Percentiles rank a stretch among this genome's conserved stretches.
Evolutionary conservation across 2,329 filamentous ascomycete genomes (phyloP).

Genomic region (Elsinoe arachidis): DNA sequence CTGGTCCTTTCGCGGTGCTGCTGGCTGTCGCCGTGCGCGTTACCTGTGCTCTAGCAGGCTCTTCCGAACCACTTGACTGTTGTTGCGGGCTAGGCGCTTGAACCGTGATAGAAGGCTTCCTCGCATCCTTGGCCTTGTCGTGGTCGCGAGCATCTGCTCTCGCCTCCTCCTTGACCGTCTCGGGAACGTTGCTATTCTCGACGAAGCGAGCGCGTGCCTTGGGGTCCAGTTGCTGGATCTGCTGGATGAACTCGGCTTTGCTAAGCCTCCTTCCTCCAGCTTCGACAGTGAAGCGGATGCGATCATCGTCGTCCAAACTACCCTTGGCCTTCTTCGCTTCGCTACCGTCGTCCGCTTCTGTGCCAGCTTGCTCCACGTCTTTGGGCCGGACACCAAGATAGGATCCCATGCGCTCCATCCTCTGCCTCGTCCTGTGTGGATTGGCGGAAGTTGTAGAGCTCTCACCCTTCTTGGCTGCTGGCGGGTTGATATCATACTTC

Average conservation of each 20-base stretch:
- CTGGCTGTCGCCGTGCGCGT: constrained; percentile 14
- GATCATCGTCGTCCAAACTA: constrained; percentile 57
- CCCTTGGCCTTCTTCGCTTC: constrained; percentile 18
- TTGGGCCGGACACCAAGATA: constrained; percentile 37
- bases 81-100: constrained; percentile 16
- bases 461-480: constrained; percentile 40
- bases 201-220: constrained; percentile 48
- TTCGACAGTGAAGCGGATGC: constrained; percentile 68
- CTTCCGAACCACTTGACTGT: constrained; percentile 13
- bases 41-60: constrained; percentile 11
- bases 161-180: constrained; percentile 39
- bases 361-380: constrained; percentile 22
- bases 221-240: constrained; percentile 64
- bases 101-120: neutral
- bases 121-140: constrained; percentile 3
- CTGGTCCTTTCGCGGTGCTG: constrained; percentile 14
- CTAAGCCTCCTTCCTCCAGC: constrained; percentile 66
- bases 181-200: constrained; percentile 40
- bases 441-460: constrained; percentile 26
- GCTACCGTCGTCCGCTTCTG: constrained; percentile 18
- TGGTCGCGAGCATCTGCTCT: constrained; percentile 31
- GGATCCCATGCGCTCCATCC: constrained; percentile 44
- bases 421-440: constrained; percentile 32
- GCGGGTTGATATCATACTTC: constrained; percentile 63
- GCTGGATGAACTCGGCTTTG: constrained; percentile 69